Conservation (phyloP, 768 basidiomycete species). For the Phanerochaete carnosa region DNA sequence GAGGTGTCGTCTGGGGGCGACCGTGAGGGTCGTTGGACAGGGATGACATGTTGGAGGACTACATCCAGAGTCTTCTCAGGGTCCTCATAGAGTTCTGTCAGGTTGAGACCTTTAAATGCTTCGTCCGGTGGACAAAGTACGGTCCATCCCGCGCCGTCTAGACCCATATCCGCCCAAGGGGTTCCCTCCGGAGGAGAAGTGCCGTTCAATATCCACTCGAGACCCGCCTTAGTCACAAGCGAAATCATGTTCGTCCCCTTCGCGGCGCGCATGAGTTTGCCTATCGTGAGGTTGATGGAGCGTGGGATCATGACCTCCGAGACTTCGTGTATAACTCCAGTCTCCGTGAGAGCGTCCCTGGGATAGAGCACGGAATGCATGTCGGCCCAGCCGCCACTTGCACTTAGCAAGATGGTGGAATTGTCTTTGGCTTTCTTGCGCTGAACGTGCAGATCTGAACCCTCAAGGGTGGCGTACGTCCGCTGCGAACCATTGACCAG, state of each 20-base stretch:
- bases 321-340: constrained; percentile 89
- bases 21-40: constrained; percentile 30
- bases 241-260: constrained; percentile 87
- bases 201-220: constrained; percentile 91
- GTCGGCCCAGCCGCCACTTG: constrained; percentile 78
- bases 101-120: constrained; percentile 84
- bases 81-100: constrained; percentile 69
- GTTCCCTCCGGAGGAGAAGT: constrained; percentile 72
- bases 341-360: constrained; percentile 75
- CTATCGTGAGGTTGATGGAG: constrained; percentile 79
- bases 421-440: constrained; percentile 41
- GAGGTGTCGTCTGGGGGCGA: constrained; percentile 5
- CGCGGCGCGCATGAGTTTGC: constrained; percentile 88
- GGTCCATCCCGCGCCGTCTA: constrained; percentile 70
- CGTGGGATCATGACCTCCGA: constrained; percentile 85
- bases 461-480: constrained; percentile 81
- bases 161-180: constrained; percentile 51
- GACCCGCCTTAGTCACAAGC: constrained; percentile 77
- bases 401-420: constrained; percentile 41
- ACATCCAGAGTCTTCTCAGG: constrained; percentile 49
- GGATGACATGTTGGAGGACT: constrained; percentile 77
- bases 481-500: constrained; percentile 63
- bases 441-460: constrained; percentile 74
- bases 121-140: constrained; percentile 89
- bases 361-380: constrained; percentile 58